Evolutionary conservation across 2,329 filamentous ascomycete species (phyloP), one percentile per base, ranked within the genome.

Genomic region (Pseudogymnoascus sp.): DNA sequence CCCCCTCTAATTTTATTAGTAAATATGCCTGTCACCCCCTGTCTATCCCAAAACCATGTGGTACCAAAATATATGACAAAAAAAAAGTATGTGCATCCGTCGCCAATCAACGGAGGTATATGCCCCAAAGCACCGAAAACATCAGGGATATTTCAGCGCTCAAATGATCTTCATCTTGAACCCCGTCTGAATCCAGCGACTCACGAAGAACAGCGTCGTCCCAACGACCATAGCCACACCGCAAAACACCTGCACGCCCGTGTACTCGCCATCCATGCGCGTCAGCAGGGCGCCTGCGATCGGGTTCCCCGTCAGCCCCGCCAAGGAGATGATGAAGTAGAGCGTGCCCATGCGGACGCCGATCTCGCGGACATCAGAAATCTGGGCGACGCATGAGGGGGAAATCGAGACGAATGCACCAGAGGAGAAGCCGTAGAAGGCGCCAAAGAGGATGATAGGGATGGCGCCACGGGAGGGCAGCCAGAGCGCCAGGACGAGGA

Each of bases 341-440:
- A 84, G 79, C 0, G 82, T 80, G 0, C 90, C 90, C 1, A 82
- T 85, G 5, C 89, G 79, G 1, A 87, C 82, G 13, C 89, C 90
- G 35, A 92, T 86, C 72, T 90, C 81, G 19, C 83, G 78, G 38
- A 90, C 82, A 53, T 89, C 86, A 1, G 83, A 86, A 65, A 91
- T 88, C 69, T 91, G 87, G 1, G 87, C 87, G 21, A 92, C 77
- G 13, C 89, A 76, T 0, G 87, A 81, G 0, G 88, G 86, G 0
- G 79, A 78, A 17, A 91, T 76, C 0, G 83, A 83, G 37, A 89
- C 82, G 68, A 86, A 88, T 2, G 83, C 83, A 11, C 88, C 89
- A 0, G 84, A 87, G 13, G 81, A 81, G 71, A 91, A 89, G 17
- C 88, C 89, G 67, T 88, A 91, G 6, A 90, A 74, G n/a, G 82